These are phyloP conservation scores for Aspergillus kassunensis DNA, from an alignment of 495 filamentous ascomycete species.

Conservation along the genomic window DNA sequence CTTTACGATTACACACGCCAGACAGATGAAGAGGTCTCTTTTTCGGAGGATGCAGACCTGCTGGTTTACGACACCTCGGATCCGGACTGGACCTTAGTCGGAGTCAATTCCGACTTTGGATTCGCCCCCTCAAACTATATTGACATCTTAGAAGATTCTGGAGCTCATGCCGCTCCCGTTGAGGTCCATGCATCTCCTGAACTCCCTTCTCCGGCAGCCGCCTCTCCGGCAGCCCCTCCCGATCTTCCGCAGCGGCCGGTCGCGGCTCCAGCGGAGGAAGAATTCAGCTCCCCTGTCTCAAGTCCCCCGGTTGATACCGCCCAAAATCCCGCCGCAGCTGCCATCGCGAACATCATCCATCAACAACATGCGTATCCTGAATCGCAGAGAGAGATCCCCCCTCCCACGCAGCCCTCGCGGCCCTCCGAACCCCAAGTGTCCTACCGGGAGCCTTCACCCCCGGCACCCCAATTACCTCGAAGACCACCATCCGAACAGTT, in stretches of 20 bases:
- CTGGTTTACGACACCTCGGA: constrained; percentile 86
- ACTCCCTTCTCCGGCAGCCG: constrained; percentile 25
- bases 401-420: constrained; percentile 39
- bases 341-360: constrained; percentile 68
- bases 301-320: constrained; percentile 33
- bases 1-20: constrained; percentile 96
- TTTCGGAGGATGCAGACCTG: constrained; percentile 81
- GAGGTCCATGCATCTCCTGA: constrained; percentile 23
- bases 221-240: constrained; percentile 27
- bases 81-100: constrained; percentile 95
- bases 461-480: constrained; percentile 63
- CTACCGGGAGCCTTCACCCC: constrained; percentile 51
- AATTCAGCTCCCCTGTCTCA: constrained; percentile 21
- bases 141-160: constrained; percentile 49
- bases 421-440: constrained; percentile 49
- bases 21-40: constrained; percentile 96
- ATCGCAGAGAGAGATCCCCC: constrained; percentile 31
- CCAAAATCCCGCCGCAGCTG: constrained; percentile 66
- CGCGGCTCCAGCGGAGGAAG: constrained; percentile 18
- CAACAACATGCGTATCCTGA: constrained; percentile 41
- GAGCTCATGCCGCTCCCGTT: constrained; percentile 17
- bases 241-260: constrained; percentile 37
- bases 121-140: constrained; percentile 99
- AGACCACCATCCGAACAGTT: constrained; percentile 61
- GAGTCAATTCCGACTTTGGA: constrained; percentile 78